Percentiles rank a stretch among this genome's conserved stretches.
Conservation (phyloP, 2,329 filamentous ascomycete species). For the Pestalotiopsis sp. region DNA sequence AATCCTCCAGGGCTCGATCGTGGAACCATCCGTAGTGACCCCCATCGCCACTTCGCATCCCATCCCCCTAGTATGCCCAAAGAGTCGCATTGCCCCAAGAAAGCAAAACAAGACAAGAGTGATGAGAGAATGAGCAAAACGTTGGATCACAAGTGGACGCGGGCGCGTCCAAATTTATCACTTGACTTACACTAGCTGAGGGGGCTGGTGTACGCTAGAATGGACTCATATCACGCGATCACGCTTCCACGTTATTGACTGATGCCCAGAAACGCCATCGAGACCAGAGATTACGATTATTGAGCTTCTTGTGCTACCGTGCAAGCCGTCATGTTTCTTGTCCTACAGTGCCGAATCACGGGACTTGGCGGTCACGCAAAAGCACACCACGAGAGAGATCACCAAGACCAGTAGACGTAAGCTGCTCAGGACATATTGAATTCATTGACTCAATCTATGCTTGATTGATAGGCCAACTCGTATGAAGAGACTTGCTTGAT, state of each 20-base stretch:
- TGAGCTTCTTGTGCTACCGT: background rate
- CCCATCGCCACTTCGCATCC: background rate
- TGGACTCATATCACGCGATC: conserved; percentile 11
- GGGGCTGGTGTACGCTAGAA: background rate
- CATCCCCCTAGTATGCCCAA: background rate
- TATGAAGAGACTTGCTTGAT: background rate
- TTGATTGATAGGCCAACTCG: rapidly evolving
- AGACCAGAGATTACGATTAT: background rate
- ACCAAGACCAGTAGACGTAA: background rate
- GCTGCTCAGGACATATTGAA: background rate
- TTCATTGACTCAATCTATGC: background rate
- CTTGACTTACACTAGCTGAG: conserved; percentile 1
- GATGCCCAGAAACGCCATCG: background rate
- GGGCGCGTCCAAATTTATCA: background rate
- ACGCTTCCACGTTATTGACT: background rate
- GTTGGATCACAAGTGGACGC: background rate
- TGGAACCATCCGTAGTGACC: too few species aligned
- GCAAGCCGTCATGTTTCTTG: background rate
- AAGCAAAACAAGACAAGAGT: background rate
- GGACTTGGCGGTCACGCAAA: background rate
- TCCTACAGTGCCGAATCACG: background rate
- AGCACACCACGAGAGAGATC: background rate
- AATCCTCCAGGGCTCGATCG: too few species aligned
- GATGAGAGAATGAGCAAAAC: background rate
- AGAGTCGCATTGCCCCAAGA: background rate